Evolutionary conservation across 176 grass and related monocot genomes (phyloP).

Genomic region (Cenchrus purpureus): DNA sequence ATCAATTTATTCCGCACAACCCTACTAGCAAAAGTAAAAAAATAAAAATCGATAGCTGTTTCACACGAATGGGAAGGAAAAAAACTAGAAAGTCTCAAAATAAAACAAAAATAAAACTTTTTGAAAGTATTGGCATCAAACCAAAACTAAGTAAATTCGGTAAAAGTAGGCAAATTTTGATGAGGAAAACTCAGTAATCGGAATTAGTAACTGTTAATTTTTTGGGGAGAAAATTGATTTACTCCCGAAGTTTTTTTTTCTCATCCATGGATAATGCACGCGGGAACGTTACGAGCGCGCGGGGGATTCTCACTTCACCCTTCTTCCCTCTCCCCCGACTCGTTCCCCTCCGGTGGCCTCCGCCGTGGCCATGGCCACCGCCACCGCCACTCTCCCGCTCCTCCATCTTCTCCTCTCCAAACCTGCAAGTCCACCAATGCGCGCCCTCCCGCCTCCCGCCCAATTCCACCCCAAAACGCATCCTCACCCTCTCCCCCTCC

Average conservation of each 20-base stretch:
- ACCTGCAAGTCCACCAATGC: neutral
- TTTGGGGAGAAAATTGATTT: neutral
- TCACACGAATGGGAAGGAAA: neutral
- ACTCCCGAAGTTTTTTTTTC: neutral
- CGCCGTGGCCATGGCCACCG: constrained; percentile 34
- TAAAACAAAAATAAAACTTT: neutral
- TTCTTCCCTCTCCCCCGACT: no score
- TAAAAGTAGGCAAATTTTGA: neutral
- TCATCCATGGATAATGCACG: constrained; percentile 25
- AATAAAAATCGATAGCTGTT: no score
- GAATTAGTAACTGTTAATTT: neutral
- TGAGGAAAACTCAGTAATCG: neutral
- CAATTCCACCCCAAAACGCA: neutral
- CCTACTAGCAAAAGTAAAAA: no score
- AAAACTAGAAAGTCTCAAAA: neutral
- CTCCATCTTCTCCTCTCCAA: neutral
- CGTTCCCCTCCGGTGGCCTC: neutral
- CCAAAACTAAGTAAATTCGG: neutral
- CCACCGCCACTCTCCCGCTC: neutral
- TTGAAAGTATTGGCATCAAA: neutral
- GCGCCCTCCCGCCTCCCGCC: neutral
- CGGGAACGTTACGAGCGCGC: neutral
- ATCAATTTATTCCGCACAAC: no score
- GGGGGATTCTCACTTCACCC: neutral
- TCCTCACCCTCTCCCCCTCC: neutral